Base-by-base conservation (phyloP, 768 basidiomycete genomes). In the Chalciporus piperatus region DNA sequence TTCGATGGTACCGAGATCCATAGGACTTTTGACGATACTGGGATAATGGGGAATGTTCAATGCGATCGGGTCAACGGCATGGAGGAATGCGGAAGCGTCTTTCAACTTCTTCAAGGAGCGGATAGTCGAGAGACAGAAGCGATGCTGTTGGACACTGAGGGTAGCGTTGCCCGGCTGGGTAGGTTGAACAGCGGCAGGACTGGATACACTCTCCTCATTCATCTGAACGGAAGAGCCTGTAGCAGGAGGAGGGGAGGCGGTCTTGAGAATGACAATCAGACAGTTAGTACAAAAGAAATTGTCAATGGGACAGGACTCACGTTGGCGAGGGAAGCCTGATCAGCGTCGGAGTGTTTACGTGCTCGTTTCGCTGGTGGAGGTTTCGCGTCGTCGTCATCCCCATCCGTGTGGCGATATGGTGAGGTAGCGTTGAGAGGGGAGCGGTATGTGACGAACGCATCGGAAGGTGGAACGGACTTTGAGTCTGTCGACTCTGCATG, bases 1-100 rank as follows among this genome's bases (percentile, higher is more conserved):
- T 71, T 98, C 96, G 52, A 98, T 82, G 40, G 96, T 97, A 3
- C 84, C 79, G 41, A 99, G 79, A 67, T 98, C 97, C 92, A 98
- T 98, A 0, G 97, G 97, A 23, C 78, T 81, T 64, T 85, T 90
- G 71, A 99, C 82, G 65, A 98, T 83, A 41, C 77, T 77, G 32
- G 81, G 81, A 62, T 99, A 99, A 67, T 96, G 92, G 9, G 93
- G 96, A 54, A 92, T 83, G 54, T 82, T 83, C 59, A 92, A 74
- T 8, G 83, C 87, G 58, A 94, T 79, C 19, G 85, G 79, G 68
- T 99, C 97, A 50, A 99, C 97, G 17, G 97, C 94, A 45, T 76
- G 77, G 47, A 87, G 70, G 73, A 99, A 99, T 1, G 93, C 84
- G 2, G 67, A 63, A 0, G 92, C 83, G 48, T 96, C 92, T 67